phyloP scores from a whole-genome alignment of 805 yeast species.

The Yarrowia sp. region DNA sequence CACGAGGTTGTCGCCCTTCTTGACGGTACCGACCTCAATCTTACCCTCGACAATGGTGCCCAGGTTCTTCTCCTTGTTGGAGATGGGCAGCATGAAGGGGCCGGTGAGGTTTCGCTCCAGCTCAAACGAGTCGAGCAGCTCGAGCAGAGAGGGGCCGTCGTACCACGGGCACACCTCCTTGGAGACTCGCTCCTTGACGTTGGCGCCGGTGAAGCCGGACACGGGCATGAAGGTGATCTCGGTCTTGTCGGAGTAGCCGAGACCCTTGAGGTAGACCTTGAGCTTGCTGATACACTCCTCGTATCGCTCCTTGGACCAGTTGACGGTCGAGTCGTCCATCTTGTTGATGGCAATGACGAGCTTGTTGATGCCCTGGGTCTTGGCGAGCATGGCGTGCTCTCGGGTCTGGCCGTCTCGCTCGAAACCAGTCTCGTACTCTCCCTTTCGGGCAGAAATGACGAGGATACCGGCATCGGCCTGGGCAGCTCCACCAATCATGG shows the following conservation, averaged over 20 bases:
- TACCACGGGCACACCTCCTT: slow-evolving; percentile 85
- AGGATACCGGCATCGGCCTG: slow-evolving; percentile 98
- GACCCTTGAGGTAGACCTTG: slow-evolving; percentile 63
- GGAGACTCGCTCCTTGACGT: slow-evolving; percentile 80
- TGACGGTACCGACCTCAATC: slow-evolving; percentile 91
- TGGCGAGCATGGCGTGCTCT: slow-evolving; percentile 95
- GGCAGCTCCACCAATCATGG: slow-evolving; percentile 99
- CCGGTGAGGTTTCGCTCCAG: slow-evolving; percentile 83
- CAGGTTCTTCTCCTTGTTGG: slow-evolving; percentile 92
- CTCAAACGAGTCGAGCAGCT: slow-evolving; percentile 79
- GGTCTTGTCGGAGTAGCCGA: slow-evolving; percentile 80
- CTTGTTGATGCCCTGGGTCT: slow-evolving; percentile 96
- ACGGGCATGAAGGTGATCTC: slow-evolving; percentile 95
- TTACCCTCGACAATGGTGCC: slow-evolving; percentile 99
- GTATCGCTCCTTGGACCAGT: slow-evolving; percentile 94
- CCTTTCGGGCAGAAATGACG: slow-evolving; percentile 97
- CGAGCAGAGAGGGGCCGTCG: slow-evolving; percentile 85
- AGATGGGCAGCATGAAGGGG: slow-evolving; percentile 95
- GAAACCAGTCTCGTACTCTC: slow-evolving; percentile 98
- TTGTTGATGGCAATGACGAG: slow-evolving; percentile 92
- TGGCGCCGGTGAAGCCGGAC: slow-evolving; percentile 96
- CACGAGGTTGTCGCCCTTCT: slow-evolving; percentile 68
- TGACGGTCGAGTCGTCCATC: slow-evolving; percentile 98
- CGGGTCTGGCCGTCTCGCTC: slow-evolving; percentile 99
- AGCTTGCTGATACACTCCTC: slow-evolving; percentile 90